Conservation (phyloP, 306 rosid genomes). For the Begonia fuchsioides region DNA sequence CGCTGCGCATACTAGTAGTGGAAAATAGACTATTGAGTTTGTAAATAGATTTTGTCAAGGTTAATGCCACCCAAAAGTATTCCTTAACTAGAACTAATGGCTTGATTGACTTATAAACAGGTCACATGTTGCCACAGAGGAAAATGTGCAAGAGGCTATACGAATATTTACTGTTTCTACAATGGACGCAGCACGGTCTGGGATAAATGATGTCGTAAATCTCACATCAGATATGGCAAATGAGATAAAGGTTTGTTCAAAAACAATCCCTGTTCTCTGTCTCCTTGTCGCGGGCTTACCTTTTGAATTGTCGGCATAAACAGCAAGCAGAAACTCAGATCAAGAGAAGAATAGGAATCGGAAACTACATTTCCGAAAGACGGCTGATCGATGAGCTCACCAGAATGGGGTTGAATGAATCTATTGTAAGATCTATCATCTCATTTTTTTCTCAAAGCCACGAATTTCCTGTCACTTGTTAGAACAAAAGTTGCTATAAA, state of each 20-base stretch:
- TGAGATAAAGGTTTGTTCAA: conserved; percentile 66
- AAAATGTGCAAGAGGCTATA: conserved; percentile 74
- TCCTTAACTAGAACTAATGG: too few species aligned
- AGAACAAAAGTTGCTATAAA: background rate
- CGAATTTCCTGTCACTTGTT: background rate
- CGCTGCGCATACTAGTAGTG: too few species aligned
- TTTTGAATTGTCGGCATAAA: conserved; percentile 7
- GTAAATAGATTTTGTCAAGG: too few species aligned
- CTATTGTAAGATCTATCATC: conserved; percentile 38
- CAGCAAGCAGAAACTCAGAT: conserved; percentile 99
- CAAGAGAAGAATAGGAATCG: conserved; percentile 94
- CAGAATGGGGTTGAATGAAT: conserved; percentile 93
- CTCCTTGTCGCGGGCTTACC: conserved; percentile 4
- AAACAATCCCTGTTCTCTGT: background rate
- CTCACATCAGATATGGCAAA: conserved; percentile 76
- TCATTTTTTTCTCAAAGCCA: too few species aligned
- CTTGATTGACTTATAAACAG: conserved; percentile 14
- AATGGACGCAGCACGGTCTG: conserved; percentile 94
- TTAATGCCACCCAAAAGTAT: too few species aligned
- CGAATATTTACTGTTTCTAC: conserved; percentile 83
- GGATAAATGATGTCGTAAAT: conserved; percentile 77
- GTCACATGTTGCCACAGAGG: conserved; percentile 68
- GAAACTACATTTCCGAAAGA: conserved; percentile 92
- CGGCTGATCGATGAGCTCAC: conserved; percentile 80
- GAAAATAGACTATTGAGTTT: too few species aligned